phyloP scores from a whole-genome alignment of 148 eudicot species.

The Cornus kousa region DNA sequence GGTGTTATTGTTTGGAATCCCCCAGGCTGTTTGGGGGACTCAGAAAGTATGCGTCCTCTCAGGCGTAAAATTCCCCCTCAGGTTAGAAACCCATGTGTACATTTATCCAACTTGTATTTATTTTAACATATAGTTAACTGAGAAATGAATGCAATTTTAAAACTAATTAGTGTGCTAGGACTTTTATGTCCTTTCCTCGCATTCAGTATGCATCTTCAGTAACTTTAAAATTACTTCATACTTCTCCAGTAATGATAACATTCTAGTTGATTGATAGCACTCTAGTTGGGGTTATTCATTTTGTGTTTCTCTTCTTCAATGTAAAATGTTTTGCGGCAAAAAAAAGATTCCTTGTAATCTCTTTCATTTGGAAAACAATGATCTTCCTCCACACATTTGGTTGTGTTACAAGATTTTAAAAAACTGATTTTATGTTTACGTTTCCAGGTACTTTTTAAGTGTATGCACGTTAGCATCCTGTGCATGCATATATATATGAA shows the following conservation, averaged over 20 bases:
- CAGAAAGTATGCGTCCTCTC: conserved; percentile 32
- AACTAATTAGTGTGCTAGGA: not conserved
- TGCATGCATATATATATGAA: too few relatives aligned
- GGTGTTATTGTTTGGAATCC: conserved; percentile 93
- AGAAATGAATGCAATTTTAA: not conserved
- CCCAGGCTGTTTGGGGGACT: conserved; percentile 53
- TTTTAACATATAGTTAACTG: not conserved
- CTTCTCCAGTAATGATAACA: not conserved
- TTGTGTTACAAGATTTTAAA: too few relatives aligned
- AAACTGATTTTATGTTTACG: too few relatives aligned
- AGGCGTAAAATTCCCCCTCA: conserved; percentile 49
- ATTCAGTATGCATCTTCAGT: not conserved
- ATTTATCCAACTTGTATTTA: not conserved
- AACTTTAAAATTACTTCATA: not conserved
- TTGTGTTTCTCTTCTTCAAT: too few relatives aligned
- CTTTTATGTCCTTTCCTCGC: not conserved
- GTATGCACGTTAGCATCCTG: too few relatives aligned
- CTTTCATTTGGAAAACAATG: too few relatives aligned
- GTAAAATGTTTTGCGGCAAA: too few relatives aligned
- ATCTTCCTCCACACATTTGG: too few relatives aligned
- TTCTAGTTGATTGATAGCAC: too few relatives aligned
- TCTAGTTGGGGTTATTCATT: too few relatives aligned
- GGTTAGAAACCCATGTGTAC: conserved; percentile 44
- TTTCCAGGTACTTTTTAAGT: too few relatives aligned
- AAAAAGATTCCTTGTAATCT: too few relatives aligned